Base-by-base conservation (phyloP, 768 basidiomycete species). In the Basidioascus undulatus region DNA sequence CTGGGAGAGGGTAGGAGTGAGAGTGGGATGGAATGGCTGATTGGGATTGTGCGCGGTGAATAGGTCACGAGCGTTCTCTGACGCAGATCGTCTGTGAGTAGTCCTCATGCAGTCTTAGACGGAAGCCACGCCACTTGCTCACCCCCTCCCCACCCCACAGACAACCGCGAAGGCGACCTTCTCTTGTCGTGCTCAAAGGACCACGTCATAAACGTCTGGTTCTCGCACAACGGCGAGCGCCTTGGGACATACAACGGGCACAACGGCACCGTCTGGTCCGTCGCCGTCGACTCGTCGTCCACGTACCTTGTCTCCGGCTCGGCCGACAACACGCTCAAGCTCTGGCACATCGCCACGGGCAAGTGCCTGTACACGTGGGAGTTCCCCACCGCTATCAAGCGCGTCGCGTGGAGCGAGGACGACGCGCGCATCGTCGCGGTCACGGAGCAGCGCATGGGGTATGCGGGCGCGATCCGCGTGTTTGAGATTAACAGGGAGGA, bases 131-230 rank as follows among this genome's bases (percentile, higher is more conserved):
- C n/a, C n/a, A n/a, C n/a, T n/a, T n/a, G n/a, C n/a, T n/a, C n/a
- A n/a, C n/a, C n/a, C n/a, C n/a, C n/a, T n/a, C n/a, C n/a, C n/a
- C n/a, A n/a, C n/a, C n/a, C n/a, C n/a, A n/a, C n/a, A n/a, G n/a
- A 82, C 68, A 98, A 94, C 63, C 60, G 66, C 40, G 92, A 96
- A 55, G 92, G 92, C 48, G 92, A 96, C 61, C 67, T 98, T 13
- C 66, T 98, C 38, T 92, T 98, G 60, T 76, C 84, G 19, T 82
- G 78, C 55, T 84, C 83, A 51, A 98, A 98, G 67, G 92, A 98
- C 58, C 70, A 77, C 52, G 59, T 81, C 50, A 80, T 94, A 58
- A 94, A 92, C 56, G 86, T 83, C 38, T 96, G 89, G 89, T 51
- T 47, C 44, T 76, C 86, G 11, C 82, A 89, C 53, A 98, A 98